phyloP scores from a whole-genome alignment of 1,284 basidiomycete genomes.

The Ceratorhiza oryzae-sativae region DNA sequence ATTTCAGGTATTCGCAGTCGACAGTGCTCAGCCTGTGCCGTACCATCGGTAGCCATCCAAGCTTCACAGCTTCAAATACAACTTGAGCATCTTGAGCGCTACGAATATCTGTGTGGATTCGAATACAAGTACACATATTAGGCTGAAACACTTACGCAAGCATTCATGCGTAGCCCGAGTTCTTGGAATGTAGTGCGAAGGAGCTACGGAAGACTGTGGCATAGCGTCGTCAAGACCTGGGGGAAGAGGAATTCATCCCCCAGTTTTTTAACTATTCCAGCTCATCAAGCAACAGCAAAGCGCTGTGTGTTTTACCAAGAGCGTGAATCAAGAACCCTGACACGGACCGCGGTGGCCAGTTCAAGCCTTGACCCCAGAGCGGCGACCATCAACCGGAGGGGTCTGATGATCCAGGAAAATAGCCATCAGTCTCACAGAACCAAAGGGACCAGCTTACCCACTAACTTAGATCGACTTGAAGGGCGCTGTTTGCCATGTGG shows the following conservation, averaged over 20 bases:
- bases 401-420: conserved; percentile 12
- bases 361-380: neutral
- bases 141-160: neutral
- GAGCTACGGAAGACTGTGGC: neutral
- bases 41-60: conserved; percentile 71
- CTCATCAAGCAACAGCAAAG: neutral
- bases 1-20: conserved; percentile 69
- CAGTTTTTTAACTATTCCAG: neutral
- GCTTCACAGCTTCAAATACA: conserved; percentile 75
- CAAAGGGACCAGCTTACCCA: neutral
- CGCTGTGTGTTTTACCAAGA: neutral
- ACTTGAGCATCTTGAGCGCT: conserved; percentile 65
- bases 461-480: neutral
- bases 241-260: neutral
- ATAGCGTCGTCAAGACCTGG: neutral
- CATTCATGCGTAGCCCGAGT: conserved; percentile 1
- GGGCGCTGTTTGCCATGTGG: conserved; percentile 6
- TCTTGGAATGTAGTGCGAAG: conserved; percentile 19
- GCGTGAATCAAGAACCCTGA: neutral
- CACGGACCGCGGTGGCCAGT: neutral
- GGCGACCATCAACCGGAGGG: neutral
- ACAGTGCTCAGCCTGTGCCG: conserved; percentile 68
- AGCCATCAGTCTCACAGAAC: neutral
- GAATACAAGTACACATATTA: neutral
- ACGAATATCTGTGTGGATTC: conserved; percentile 63